A percentile compares a stretch with the other conserved stretches of the same genome.
These are phyloP conservation scores for Adansonia grandidieri DNA, from an alignment of 441 rosid species.

Conservation along the genomic window DNA sequence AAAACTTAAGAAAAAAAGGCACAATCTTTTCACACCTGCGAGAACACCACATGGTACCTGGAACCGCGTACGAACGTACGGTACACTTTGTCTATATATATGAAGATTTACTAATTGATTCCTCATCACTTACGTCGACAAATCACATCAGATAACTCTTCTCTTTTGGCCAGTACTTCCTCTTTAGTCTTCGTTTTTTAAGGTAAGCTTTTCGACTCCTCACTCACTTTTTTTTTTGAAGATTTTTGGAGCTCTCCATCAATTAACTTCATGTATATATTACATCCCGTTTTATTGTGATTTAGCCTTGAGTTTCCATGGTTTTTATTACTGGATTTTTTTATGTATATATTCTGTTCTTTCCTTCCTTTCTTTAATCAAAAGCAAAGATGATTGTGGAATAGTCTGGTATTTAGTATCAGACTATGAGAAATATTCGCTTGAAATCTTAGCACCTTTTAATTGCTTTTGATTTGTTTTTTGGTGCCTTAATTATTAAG, in stretches of 20 bases:
- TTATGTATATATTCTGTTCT: neutral
- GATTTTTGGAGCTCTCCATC: neutral
- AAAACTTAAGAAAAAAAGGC: neutral
- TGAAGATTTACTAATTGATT: neutral
- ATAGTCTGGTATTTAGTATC: neutral
- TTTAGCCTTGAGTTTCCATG: neutral
- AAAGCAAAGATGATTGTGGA: neutral
- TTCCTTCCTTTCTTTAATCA: conserved; percentile 3
- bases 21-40: conserved; percentile 34
- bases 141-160: neutral
- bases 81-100: neutral
- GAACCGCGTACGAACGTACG: conserved; percentile 24
- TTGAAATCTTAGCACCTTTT: conserved; percentile 11
- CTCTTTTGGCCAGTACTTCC: neutral
- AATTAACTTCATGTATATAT: neutral
- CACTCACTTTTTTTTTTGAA: too few species aligned
- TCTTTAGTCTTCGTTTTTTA: neutral
- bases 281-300: neutral
- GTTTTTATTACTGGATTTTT: neutral
- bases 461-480: conserved; percentile 15
- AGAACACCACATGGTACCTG: neutral
- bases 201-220: neutral
- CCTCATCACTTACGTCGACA: neutral
- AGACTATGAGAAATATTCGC: neutral
- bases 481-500: neutral